Base-by-base conservation (phyloP, 2,329 filamentous ascomycete species). In the Ampelomyces quisqualis region DNA sequence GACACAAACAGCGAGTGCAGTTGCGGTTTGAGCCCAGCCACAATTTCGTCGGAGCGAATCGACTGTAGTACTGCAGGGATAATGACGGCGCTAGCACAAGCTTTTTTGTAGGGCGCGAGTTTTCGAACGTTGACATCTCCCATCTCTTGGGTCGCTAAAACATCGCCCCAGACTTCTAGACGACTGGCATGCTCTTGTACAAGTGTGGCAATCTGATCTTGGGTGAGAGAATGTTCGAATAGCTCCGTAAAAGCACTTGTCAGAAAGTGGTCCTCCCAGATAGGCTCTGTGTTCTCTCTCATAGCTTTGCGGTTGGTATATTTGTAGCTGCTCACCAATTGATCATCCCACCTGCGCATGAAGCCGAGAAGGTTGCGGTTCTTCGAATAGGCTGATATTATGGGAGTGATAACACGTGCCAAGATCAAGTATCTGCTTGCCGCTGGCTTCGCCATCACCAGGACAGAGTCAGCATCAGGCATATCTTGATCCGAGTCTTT, bases 321-420 rank as follows among this genome's bases (percentile, higher is more conserved):
- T 19, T 43, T 45, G 29, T 50, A 43, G 34, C 44, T 53, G 19
- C 45, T 51, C 20, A 49, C 47, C 0, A 70, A 53, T 30, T 70
- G 64, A 7, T 49, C 40, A 33, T 68, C 58, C 65, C 66, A 70
- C 36, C 50, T 49, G n/a, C 44, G 48, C 17, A 70, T 34, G 43
- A 68, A 69, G 6, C 64, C 64, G 5, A 61, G 38, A 5, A 70
- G 40, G 34, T 68, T 59, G 8, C 67, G 49, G 32, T 63, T 67
- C 7, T 57, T 53, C 7, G 64, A 56, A 35, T 63, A 70, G 2
- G 65, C 60, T 18, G 53, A 55, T 46, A 69, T 57, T 15, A 68
- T 40, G 1, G 67, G 65, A 13, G 62, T 39, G 15, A 68, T 38
- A 6, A 68, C 47, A n/a, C 29, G 33, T 4, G 46, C 41, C 21